phyloP scores from a whole-genome alignment of 345 rosid genomes.

The Populus tremula region DNA sequence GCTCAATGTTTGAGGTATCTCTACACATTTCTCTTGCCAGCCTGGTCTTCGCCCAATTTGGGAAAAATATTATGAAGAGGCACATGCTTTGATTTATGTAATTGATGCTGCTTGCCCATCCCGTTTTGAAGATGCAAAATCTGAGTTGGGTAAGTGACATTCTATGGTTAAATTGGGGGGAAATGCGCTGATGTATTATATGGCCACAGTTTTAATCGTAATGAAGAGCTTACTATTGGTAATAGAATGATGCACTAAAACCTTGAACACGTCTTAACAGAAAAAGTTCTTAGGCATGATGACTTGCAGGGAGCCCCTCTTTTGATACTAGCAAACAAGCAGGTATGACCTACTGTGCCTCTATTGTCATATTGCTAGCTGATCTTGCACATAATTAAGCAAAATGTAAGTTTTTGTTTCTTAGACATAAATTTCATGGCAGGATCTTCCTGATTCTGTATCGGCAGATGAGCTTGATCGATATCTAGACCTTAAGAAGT shows the following conservation, averaged over 20 bases:
- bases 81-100: conserved; percentile 86
- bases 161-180: neutral
- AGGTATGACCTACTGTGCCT: conserved; percentile 38
- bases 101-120: conserved; percentile 89
- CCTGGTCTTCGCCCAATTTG: conserved; percentile 95
- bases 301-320: conserved; percentile 97
- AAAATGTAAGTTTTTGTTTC: neutral
- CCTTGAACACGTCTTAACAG: conserved; percentile 34
- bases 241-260: conserved; percentile 1
- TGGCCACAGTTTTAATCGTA: neutral
- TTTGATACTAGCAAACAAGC: conserved; percentile 89
- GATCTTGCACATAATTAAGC: neutral
- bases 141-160: conserved; percentile 64
- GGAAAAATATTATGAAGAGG: conserved; percentile 99
- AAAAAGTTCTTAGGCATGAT: conserved; percentile 91
- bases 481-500: conserved; percentile 86
- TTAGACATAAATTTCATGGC: conserved; percentile 18
- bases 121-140: conserved; percentile 96
- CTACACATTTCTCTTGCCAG: conserved; percentile 36
- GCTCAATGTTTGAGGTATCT: neutral
- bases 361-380: neutral
- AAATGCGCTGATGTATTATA: neutral
- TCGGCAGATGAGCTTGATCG: conserved; percentile 79
- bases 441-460: conserved; percentile 92
- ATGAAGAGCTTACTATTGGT: conserved; percentile 1